Evolutionary conservation across 2,329 filamentous ascomycete species (phyloP).

Genomic region (Colletotrichum lupini): DNA sequence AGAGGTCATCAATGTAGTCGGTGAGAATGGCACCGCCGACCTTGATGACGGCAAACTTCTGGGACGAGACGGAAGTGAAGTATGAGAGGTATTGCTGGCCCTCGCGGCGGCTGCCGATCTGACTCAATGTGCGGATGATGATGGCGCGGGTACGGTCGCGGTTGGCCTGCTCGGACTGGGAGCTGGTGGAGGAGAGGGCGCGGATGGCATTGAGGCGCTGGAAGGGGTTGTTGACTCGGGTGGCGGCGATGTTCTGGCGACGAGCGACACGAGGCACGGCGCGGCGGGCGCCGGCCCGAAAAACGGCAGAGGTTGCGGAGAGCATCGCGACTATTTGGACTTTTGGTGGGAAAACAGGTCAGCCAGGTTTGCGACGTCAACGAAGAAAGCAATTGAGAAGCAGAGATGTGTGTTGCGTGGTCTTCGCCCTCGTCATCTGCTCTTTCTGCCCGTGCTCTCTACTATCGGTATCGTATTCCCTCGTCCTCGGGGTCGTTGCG

Average conservation of each 20-base stretch:
- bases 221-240: conserved; percentile 38
- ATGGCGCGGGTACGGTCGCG: conserved; percentile 78
- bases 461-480: not conserved
- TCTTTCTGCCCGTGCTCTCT: not conserved
- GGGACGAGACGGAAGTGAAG: conserved; percentile 95
- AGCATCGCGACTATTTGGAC: conserved; percentile 48
- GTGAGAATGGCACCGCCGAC: conserved; percentile 96
- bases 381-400: not conserved
- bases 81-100: conserved; percentile 98
- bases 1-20: conserved; percentile 92
- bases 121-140: conserved; percentile 91
- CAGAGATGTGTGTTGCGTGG: not conserved
- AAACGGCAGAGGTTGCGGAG: conserved; percentile 52
- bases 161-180: conserved; percentile 46
- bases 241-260: conserved; percentile 37
- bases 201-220: conserved; percentile 39
- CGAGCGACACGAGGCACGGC: conserved; percentile 46
- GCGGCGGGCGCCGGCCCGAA: conserved; percentile 57
- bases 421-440: not conserved
- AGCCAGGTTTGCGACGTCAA: not conserved
- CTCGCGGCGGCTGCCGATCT: conserved; percentile 95
- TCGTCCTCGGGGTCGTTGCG: not conserved
- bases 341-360: conserved; percentile 7
- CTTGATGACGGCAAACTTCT: conserved; percentile 98
- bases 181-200: conserved; percentile 45